A percentile compares a stretch with the other conserved stretches of the same genome.
Evolutionary conservation across 78 protist genomes (phyloP).

Genomic region (Pigoraptor vietnamica): DNA sequence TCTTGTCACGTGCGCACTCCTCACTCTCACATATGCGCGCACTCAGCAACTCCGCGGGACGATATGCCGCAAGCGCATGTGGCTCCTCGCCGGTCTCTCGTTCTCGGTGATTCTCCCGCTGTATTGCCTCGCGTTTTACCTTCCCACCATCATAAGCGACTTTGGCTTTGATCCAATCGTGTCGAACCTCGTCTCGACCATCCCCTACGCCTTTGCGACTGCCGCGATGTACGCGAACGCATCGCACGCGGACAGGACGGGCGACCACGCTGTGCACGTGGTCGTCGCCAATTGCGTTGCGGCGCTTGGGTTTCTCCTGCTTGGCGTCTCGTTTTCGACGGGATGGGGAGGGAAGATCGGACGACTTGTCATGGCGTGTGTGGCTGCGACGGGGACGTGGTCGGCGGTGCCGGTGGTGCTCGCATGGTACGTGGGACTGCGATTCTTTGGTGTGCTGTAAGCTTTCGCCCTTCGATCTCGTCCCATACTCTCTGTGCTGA

Average conservation of each 20-base stretch:
- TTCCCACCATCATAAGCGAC: background rate
- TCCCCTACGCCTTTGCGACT: background rate
- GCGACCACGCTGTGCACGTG: background rate
- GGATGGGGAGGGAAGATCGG: background rate
- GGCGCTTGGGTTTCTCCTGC: background rate
- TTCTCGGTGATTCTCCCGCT: background rate
- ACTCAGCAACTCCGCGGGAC: background rate
- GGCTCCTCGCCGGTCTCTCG: background rate
- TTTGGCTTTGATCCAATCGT: background rate
- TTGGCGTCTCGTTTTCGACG: background rate
- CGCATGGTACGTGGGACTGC: background rate
- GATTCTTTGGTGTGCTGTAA: background rate
- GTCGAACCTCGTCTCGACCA: background rate
- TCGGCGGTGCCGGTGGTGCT: background rate
- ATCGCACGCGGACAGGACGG: background rate
- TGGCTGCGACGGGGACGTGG: background rate
- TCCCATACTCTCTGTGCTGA: too few species aligned
- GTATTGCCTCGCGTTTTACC: background rate
- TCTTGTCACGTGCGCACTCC: too few species aligned
- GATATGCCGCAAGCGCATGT: background rate
- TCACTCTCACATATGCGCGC: background rate
- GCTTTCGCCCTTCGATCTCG: too few species aligned
- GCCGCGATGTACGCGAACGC: background rate
- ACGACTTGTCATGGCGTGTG: background rate
- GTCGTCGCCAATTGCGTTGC: background rate